A percentile compares a stretch with the other conserved stretches of the same genome.
These are phyloP conservation scores for Smithsoniella earleae DNA, from an alignment of 163 green algal species.

Conservation along the genomic window DNA sequence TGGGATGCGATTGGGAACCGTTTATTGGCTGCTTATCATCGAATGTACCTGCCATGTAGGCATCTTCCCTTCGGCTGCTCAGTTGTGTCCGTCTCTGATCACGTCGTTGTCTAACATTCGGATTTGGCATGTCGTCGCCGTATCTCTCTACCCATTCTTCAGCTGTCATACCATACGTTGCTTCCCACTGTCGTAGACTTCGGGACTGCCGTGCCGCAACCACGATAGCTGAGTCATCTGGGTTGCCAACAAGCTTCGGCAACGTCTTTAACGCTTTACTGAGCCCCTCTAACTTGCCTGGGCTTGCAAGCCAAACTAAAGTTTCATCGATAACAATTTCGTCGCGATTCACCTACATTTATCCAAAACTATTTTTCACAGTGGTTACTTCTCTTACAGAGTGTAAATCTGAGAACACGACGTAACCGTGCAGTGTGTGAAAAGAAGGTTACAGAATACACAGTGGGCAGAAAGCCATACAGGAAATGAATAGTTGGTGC, in stretches of 20 bases:
- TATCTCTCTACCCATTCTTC: conserved; percentile 18
- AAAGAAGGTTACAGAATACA: background rate
- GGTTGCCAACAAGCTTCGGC: background rate
- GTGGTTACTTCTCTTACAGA: no score
- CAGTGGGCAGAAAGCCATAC: background rate
- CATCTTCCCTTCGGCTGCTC: background rate
- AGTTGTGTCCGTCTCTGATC: background rate
- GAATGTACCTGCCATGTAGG: background rate
- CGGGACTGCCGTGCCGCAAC: conserved; percentile 13
- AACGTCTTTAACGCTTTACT: background rate
- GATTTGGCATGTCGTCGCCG: background rate
- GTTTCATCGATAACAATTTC: background rate
- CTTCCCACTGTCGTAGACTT: conserved; percentile 9
- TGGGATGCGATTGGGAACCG: background rate
- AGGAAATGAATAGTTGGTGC: background rate
- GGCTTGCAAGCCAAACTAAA: background rate
- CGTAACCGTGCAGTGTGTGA: no score
- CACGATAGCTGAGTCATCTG: background rate
- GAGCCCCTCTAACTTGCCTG: background rate
- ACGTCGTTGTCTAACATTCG: background rate
- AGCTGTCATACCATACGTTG: conserved; percentile 16
- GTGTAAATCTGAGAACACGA: no score
- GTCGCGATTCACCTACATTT: conserved; percentile 12
- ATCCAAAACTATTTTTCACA: background rate
- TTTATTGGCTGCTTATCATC: background rate